A percentile compares a stretch with the other conserved stretches of the same genome.
These are phyloP conservation scores for Streptanthus diversifolius DNA, from an alignment of 345 rosid species.

Conservation along the genomic window DNA sequence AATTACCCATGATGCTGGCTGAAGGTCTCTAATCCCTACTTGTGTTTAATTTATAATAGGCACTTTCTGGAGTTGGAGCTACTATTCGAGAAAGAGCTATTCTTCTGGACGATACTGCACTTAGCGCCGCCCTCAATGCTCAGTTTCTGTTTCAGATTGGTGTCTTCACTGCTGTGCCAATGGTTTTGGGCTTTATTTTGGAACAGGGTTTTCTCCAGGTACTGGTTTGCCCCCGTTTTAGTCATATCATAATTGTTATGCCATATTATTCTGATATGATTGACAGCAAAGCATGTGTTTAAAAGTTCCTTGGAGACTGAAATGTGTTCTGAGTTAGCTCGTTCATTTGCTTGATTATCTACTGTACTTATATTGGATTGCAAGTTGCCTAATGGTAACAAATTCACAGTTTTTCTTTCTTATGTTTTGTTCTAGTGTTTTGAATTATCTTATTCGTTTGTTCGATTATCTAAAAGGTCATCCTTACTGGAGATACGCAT, in stretches of 20 bases:
- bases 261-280: constrained; percentile 9
- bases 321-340: neutral
- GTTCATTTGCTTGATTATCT: neutral
- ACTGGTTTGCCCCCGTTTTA: constrained; percentile 1
- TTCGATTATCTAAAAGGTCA: constrained; percentile 1
- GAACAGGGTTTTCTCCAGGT: constrained; percentile 43
- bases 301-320: constrained; percentile 1
- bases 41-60: constrained; percentile 47
- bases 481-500: neutral
- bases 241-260: neutral
- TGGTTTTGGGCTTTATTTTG: constrained; percentile 67
- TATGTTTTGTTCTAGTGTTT: neutral
- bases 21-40: constrained; percentile 1
- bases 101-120: constrained; percentile 56
- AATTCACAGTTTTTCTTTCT: neutral
- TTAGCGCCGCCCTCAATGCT: constrained; percentile 79
- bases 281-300: constrained; percentile 9
- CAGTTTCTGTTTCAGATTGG: constrained; percentile 98
- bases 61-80: constrained; percentile 94
- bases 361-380: neutral
- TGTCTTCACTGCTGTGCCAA: constrained; percentile 90
- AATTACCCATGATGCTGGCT: constrained; percentile 1
- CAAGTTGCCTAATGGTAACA: neutral
- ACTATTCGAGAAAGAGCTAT: constrained; percentile 52
- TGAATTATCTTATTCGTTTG: neutral